Percentiles rank a stretch among this genome's conserved stretches.
These are phyloP conservation scores for Bruguiera parviflora DNA, from an alignment of 345 rosid genomes.

Conservation along the genomic window DNA sequence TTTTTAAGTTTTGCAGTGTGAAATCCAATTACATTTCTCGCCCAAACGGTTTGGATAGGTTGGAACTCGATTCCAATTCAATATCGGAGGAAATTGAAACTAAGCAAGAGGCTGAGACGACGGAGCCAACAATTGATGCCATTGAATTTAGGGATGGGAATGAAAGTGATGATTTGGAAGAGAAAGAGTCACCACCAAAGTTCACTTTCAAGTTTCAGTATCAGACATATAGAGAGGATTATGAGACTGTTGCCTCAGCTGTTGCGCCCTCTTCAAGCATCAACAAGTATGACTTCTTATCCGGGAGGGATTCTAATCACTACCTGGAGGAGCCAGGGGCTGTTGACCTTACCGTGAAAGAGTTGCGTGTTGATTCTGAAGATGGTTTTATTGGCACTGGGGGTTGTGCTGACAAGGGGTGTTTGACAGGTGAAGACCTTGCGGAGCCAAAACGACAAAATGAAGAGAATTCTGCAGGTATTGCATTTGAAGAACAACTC, in stretches of 20 bases:
- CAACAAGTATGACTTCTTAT: conserved; percentile 38
- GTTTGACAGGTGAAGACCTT: conserved; percentile 6
- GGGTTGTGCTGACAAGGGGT: conserved; percentile 7
- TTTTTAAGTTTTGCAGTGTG: conserved; percentile 25
- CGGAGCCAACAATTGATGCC: conserved; percentile 14
- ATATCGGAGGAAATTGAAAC: conserved; percentile 18
- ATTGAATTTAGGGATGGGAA: conserved; percentile 11
- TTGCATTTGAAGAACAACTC: conserved; percentile 5
- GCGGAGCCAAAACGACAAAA: conserved; percentile 5
- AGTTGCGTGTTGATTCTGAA: conserved; percentile 26
- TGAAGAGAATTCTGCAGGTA: conserved; percentile 19
- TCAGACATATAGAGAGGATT: conserved; percentile 35
- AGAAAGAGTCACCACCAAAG: conserved; percentile 44
- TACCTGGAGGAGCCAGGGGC: conserved; percentile 42
- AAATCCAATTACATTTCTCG: conserved; percentile 16
- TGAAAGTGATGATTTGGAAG: conserved; percentile 18
- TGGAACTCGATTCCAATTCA: conserved; percentile 1
- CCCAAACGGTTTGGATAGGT: conserved; percentile 22
- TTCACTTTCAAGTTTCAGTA: conserved; percentile 65
- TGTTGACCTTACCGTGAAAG: conserved; percentile 38
- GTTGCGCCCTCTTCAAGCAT: conserved; percentile 27
- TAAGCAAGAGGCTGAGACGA: conserved; percentile 20
- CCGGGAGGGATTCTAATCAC: conserved; percentile 34
- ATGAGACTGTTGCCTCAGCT: conserved; percentile 16
- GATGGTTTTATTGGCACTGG: conserved; percentile 1